Conservation (phyloP, 768 basidiomycete genomes). For the Podaxis rugospora region DNA sequence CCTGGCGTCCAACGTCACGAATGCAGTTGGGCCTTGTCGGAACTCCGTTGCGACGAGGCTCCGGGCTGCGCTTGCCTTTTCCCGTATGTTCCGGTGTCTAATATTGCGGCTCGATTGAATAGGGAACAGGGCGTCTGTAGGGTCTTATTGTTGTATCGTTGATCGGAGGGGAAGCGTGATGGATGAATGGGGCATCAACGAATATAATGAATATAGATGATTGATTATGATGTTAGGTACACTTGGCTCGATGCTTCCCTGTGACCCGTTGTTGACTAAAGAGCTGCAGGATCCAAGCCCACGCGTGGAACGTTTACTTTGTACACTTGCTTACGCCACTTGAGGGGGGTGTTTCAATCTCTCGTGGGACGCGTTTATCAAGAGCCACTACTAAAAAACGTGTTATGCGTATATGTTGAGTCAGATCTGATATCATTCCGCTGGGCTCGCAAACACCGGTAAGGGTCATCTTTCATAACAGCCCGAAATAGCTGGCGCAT, state of each 20-base stretch:
- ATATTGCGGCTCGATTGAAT: not conserved
- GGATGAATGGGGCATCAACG: not conserved
- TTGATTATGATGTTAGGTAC: not conserved
- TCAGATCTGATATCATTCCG: not conserved
- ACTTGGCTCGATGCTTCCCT: not conserved
- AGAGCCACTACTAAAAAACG: no score
- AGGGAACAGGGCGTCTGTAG: not conserved
- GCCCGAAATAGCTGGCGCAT: not conserved
- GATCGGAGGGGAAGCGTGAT: not conserved
- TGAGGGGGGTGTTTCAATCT: not conserved
- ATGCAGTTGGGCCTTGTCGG: not conserved
- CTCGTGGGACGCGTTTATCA: no score
- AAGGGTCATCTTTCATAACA: no score
- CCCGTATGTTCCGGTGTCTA: not conserved
- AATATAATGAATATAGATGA: not conserved
- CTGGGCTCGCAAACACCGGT: not conserved
- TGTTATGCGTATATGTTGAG: not conserved
- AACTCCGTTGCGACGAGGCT: not conserved
- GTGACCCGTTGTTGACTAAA: not conserved
- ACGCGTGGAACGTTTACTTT: not conserved
- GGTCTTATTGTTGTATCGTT: not conserved
- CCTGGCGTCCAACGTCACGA: not conserved
- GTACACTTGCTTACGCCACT: not conserved
- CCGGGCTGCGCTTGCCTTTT: not conserved
- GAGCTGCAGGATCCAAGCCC: not conserved